Base-by-base conservation (phyloP, 2,329 filamentous ascomycete species). In the Colletotrichum sansevieriae region DNA sequence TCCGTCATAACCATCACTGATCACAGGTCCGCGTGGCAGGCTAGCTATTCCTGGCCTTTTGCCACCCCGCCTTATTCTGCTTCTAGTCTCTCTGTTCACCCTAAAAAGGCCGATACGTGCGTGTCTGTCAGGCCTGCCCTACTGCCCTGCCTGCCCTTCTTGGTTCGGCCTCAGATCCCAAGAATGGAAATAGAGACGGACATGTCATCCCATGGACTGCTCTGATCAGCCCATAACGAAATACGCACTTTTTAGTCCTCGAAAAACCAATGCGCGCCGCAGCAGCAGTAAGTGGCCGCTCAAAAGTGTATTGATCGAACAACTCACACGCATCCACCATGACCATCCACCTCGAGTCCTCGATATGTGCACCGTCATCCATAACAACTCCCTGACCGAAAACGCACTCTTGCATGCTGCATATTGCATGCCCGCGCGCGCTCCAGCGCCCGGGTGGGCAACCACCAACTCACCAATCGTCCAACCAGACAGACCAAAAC, bases 191-290 rank as follows among this genome's bases (percentile, higher is more conserved):
- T 2, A 7, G 15, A 54, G 4, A 35, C 8, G 33, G 51, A 68
- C 29, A 64, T 64, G 65, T 52, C 65, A 68, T 68, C 65, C 60
- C 60, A 68, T 68, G 35, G 47, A 63, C 29, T 57, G 20, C 33
- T 39, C 18, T 15, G 37, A 41, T 41, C 58, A 52, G 46, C 47
- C 47, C 59, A 44, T 62, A 62, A 22, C 47, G 47, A 52, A 52
- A 54, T 47, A 44, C 39, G 29, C 33, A n/a, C 33, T 39, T 37
- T 18, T 2, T 55, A 29, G n/a, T 37, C 52, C 13, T 29, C 37
- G 43, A n/a, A 29, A 35, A 29, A 44, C 18, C 51, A 18, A 39
- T 39, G 51, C 29, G 20, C n/a, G 15, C 15, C 3, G 37, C 18
- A n/a, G 49, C 49, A 52, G 18, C 29, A 52, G 11, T 18, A 11